These are phyloP conservation scores for Acer saccharum DNA, from an alignment of 345 rosid species.

Conservation along the genomic window DNA sequence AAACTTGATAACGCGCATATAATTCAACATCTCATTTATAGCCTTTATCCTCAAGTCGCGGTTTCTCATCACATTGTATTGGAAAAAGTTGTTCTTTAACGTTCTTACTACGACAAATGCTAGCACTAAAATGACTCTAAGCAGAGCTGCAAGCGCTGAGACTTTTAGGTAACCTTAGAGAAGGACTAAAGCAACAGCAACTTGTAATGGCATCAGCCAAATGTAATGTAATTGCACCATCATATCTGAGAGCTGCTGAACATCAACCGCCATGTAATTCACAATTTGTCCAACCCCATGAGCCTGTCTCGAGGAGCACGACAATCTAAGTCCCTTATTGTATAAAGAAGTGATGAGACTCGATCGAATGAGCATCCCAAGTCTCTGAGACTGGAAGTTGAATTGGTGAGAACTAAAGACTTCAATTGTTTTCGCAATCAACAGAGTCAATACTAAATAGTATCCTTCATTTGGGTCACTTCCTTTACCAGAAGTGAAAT, in stretches of 20 bases:
- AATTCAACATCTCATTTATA: constrained; percentile 83
- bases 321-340: constrained; percentile 70
- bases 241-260: constrained; percentile 96
- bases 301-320: constrained; percentile 83
- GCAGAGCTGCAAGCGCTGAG: constrained; percentile 52
- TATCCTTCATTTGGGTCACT: constrained; percentile 77
- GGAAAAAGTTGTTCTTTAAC: constrained; percentile 62
- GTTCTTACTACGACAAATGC: constrained; percentile 50
- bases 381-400: constrained; percentile 83
- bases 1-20: constrained; percentile 89
- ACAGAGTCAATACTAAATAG: constrained; percentile 71
- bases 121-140: constrained; percentile 55
- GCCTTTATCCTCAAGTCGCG: constrained; percentile 93
- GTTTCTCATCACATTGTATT: constrained; percentile 61
- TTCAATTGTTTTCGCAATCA: constrained; percentile 73
- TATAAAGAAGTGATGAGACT: constrained; percentile 75
- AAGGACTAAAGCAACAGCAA: constrained; percentile 64
- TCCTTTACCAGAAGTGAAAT: constrained; percentile 72
- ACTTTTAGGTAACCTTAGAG: constrained; percentile 61
- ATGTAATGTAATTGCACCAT: constrained; percentile 89
- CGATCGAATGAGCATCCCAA: constrained; percentile 87
- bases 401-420: constrained; percentile 79
- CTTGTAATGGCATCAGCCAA: constrained; percentile 89
- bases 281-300: constrained; percentile 97
- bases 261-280: constrained; percentile 97